phyloP scores from a whole-genome alignment of 768 basidiomycete species.

The Exidia glandulosa region DNA sequence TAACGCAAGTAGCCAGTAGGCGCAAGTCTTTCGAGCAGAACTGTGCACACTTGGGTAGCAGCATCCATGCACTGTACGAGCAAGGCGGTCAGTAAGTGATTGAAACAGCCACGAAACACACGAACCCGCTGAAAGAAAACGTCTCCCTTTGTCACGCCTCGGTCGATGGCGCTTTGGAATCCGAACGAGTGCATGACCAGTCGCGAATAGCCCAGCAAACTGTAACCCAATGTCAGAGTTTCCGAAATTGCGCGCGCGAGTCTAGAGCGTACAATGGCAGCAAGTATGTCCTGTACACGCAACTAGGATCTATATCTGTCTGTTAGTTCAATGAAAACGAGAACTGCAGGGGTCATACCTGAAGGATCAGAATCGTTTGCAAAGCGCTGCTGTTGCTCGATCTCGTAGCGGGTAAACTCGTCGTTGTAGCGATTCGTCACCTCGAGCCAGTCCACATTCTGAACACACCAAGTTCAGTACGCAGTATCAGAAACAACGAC shows the following conservation, averaged over 20 bases:
- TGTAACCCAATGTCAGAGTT: constrained; percentile 3
- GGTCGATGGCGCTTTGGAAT: constrained; percentile 71
- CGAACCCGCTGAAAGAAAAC: constrained; percentile 61
- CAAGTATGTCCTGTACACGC: constrained; percentile 50
- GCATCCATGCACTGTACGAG: constrained; percentile 50
- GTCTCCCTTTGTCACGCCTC: constrained; percentile 52
- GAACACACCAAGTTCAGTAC: neutral
- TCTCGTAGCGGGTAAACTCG: constrained; percentile 45
- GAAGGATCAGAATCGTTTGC: constrained; percentile 47
- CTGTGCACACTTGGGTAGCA: constrained; percentile 54
- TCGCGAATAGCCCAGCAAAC: constrained; percentile 40
- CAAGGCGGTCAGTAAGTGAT: constrained; percentile 1
- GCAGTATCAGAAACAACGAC: neutral
- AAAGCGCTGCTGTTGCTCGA: constrained; percentile 56
- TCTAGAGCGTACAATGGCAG: constrained; percentile 61
- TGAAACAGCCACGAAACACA: constrained; percentile 5
- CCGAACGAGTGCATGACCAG: constrained; percentile 83
- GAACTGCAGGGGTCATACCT: constrained; percentile 25
- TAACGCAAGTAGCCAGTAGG: constrained; percentile 70
- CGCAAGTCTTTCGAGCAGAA: constrained; percentile 52
- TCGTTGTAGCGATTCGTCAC: constrained; percentile 53
- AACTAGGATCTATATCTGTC: constrained; percentile 37
- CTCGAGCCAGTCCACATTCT: constrained; percentile 57
- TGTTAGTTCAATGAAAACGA: neutral
- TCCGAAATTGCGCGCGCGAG: neutral